Percentiles rank a stretch among this genome's conserved stretches.
These are phyloP conservation scores for Neostapfia colusana DNA, from an alignment of 176 grass and related monocot species.

Conservation along the genomic window DNA sequence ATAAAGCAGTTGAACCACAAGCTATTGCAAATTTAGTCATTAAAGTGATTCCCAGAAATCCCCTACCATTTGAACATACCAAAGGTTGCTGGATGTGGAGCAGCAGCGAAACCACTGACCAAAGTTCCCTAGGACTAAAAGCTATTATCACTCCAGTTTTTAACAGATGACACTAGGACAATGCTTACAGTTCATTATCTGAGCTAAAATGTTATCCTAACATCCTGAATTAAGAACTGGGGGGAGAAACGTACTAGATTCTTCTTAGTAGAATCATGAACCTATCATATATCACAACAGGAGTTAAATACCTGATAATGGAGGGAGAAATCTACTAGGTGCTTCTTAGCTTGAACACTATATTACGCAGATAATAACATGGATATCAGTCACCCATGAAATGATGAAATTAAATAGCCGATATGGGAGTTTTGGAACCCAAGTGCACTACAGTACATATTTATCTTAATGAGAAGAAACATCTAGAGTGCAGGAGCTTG, in stretches of 20 bases:
- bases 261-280: background rate
- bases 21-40: background rate
- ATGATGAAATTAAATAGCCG: background rate
- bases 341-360: no score
- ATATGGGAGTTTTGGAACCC: no score
- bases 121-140: no score
- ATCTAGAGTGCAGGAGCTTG: background rate
- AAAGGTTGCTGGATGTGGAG: background rate
- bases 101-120: background rate
- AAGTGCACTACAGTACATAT: no score
- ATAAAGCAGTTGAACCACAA: background rate
- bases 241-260: background rate
- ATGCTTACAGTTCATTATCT: no score
- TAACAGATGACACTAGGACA: no score
- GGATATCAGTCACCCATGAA: background rate
- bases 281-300: conserved; percentile 3
- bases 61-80: background rate
- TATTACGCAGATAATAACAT: background rate
- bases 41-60: background rate
- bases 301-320: no score
- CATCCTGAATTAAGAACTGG: no score
- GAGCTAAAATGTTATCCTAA: no score
- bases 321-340: no score
- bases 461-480: no score
- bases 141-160: no score